Base-by-base conservation (phyloP, 371 early-diverging fungal genomes). In the Mucor lusitanicus region DNA sequence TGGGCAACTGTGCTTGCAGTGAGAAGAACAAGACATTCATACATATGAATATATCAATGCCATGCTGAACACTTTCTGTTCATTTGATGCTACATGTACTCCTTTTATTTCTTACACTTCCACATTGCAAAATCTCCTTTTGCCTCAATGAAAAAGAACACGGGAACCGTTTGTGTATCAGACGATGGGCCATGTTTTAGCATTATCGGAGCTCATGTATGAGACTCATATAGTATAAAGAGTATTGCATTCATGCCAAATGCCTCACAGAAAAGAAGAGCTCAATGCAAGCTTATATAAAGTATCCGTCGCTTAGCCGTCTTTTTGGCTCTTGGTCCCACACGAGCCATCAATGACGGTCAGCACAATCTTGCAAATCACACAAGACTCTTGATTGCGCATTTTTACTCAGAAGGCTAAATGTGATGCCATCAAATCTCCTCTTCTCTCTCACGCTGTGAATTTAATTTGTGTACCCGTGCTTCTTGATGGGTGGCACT, bases 161-260 rank as follows among this genome's bases (percentile, higher is more conserved):
- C 53, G 53, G 53, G 53, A 53, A 46, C 46, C 46, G n/a, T 8
- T 46, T 46, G 46, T 46, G 46, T 46, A 46, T 46, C 46, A 46
- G 46, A 46, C 19, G n/a, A 46, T 19, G 46, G 21, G 21, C 46
- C 46, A 46, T 46, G 46, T 46, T 19, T 40, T 46, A 46, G 19
- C 19, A 46, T 46, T 21, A 46, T n/a, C 46, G 46, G 46, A 46
- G 46, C 46, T 46, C n/a, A 9, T 17, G 5, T 8, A 46, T 21
- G 46, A 15, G 42, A n/a, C n/a, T n/a, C n/a, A n/a, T n/a, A n/a
- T n/a, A n/a, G n/a, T n/a, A n/a, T n/a, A n/a, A n/a, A n/a, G n/a
- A n/a, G n/a, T n/a, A n/a, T n/a, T 9, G 9, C 5, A 53, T 53
- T 27, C 27, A 46, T 53, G 53, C 27, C 53, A 53, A 53, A 21